Base-by-base conservation (phyloP, 2,329 filamentous ascomycete genomes). In the Sphaerulina populicola region DNA sequence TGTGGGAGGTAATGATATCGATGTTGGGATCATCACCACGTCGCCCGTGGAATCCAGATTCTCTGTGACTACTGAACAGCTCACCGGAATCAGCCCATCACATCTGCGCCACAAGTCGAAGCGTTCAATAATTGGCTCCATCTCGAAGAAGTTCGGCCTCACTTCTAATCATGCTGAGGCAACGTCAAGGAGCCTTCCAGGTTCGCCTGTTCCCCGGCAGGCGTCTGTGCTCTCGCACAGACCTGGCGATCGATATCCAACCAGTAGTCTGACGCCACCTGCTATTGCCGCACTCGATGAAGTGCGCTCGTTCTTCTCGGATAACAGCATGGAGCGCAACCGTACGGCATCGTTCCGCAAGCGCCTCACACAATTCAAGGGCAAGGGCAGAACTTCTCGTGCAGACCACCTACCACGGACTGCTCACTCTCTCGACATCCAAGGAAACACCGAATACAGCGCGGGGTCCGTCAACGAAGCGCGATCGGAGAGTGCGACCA, bases 171-270 rank as follows among this genome's bases (percentile, higher is more conserved):
- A 58, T 18, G 57, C 51, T 42, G 56, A 57, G 18, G 43, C 30
- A 30, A 56, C 49, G 7, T 37, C 47, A 33, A 57, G 55, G 47
- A 59, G 43, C 23, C 33, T 55, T 11, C 44, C 49, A 12, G 47
- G 45, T 9, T 60, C 58, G 5, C 57, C 55, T 12, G 44, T 56
- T 18, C 52, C 51, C 12, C 53, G 49, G 15, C 52, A 51, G 27
- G 46, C 49, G 15, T 61, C 55, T 10, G 52, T 52, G 18, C 36
- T 44, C 12, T 56, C 63, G 4, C 65, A 67, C 60, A 68, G 66
- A 45, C 68, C 69, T 27, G 73, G 74, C 37, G 74, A 76, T 51
- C 71, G 74, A 23, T 76, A 76, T 57, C 74, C 74, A 23, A 74
- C 71, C 8, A 72, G 71, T 46, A 69, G 68, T 42, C 63, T 75